Conservation (phyloP, 768 basidiomycete species). For the Rhodosporidiobolus sp. region DNA sequence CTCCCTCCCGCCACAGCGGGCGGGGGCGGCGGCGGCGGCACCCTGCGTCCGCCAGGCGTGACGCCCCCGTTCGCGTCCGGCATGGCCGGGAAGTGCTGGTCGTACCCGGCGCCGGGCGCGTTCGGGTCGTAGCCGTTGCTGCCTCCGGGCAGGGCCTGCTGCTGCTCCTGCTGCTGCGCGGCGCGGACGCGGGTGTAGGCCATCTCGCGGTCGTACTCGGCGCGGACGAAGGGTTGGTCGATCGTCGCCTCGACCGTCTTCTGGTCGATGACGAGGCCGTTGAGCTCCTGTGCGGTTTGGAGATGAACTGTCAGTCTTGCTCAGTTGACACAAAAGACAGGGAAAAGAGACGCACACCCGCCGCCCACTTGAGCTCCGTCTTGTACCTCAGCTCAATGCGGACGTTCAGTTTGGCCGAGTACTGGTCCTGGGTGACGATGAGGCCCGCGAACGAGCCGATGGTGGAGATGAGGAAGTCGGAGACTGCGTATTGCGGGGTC, state of each 20-base stretch:
- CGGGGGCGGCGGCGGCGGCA: background rate
- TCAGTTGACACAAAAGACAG: no score
- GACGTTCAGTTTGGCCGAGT: background rate
- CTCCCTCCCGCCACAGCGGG: background rate
- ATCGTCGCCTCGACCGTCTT: background rate
- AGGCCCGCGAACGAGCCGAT: conserved; percentile 35
- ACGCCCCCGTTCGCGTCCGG: no score
- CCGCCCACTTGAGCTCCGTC: conserved; percentile 28
- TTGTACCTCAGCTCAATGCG: conserved; percentile 29
- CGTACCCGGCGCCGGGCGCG: background rate
- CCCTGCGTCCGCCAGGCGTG: no score
- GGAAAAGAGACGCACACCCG: no score
- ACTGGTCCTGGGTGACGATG: background rate
- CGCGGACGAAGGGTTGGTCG: background rate
- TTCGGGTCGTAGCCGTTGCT: background rate
- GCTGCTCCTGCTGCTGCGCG: background rate
- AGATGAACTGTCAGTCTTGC: no score
- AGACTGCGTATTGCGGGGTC: background rate
- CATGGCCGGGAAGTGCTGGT: no score
- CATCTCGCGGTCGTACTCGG: background rate
- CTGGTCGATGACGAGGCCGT: background rate
- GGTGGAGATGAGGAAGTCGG: conserved; percentile 31
- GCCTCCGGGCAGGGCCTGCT: background rate
- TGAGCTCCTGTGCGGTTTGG: background rate
- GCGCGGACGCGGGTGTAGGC: background rate